Evolutionary conservation across 2,329 filamentous ascomycete genomes (phyloP).

Genomic region (Waltergamsia citrina): DNA sequence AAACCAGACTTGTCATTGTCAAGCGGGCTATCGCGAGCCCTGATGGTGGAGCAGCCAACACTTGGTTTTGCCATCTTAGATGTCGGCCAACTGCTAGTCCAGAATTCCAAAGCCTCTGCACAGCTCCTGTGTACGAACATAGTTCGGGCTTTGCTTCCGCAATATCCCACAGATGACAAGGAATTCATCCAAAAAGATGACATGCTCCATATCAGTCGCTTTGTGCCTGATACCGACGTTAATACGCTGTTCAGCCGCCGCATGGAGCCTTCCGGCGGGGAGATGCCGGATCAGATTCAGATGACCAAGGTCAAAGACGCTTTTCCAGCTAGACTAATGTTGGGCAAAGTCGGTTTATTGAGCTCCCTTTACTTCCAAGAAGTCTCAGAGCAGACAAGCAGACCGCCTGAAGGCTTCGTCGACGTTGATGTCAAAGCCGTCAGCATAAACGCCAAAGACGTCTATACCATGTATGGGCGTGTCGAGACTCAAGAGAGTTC

Average conservation of each 20-base stretch:
- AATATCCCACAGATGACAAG: background rate
- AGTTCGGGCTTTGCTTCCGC: too few relatives aligned
- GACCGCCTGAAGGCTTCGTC: constrained; percentile 6
- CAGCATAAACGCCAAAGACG: constrained; percentile 12
- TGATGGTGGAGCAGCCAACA: constrained; percentile 5
- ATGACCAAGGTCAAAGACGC: background rate
- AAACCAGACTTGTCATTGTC: constrained; percentile 3
- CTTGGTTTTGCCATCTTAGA: background rate
- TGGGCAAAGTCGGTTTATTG: background rate
- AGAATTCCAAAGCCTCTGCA: too few relatives aligned
- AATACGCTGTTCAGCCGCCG: constrained; percentile 1
- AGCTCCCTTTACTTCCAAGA: constrained; percentile 1
- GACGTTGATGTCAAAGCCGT: constrained; percentile 16
- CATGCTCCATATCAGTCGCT: constrained; percentile 2
- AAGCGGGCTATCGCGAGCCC: constrained; percentile 2
- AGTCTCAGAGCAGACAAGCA: background rate
- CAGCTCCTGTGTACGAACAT: too few relatives aligned
- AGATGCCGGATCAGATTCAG: too few relatives aligned
- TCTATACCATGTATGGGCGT: constrained; percentile 14
- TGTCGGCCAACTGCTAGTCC: background rate
- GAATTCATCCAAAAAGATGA: constrained; percentile 4
- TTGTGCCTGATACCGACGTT: background rate
- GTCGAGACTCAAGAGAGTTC: constrained; percentile 12
- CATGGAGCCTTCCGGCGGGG: too few relatives aligned
- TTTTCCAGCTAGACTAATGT: background rate